Conservation (phyloP, 1,139 yeast genomes). For the Nakaseomyces kungkrabaensis region DNA sequence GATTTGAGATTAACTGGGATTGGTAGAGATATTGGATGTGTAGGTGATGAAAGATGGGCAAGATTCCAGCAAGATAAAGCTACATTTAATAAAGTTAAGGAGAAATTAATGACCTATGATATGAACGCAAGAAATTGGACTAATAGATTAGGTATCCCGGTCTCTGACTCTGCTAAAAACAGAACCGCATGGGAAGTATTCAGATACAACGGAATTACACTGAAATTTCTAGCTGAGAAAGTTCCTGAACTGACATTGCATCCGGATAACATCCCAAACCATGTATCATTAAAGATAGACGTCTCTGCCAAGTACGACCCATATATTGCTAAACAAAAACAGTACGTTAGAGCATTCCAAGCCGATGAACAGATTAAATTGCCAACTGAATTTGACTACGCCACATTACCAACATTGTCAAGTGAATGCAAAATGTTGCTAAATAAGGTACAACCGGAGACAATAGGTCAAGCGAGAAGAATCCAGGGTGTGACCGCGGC, state of each 20-base stretch:
- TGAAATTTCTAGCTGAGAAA: conserved; percentile 26
- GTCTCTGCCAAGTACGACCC: conserved; percentile 81
- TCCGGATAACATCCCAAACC: conserved; percentile 34
- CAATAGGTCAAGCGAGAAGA: conserved; percentile 90
- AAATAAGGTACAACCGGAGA: conserved; percentile 71
- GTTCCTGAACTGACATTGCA: conserved; percentile 30
- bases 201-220: conserved; percentile 34
- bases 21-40: conserved; percentile 62
- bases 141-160: conserved; percentile 28
- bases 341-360: conserved; percentile 63
- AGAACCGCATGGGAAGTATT: conserved; percentile 50
- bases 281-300: conserved; percentile 53
- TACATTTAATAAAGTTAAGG: conserved; percentile 38
- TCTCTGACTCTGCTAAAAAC: conserved; percentile 38
- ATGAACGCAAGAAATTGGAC: conserved; percentile 59
- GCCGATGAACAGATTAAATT: conserved; percentile 69
- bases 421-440: conserved; percentile 64
- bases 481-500: conserved; percentile 93
- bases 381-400: conserved; percentile 58
- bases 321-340: conserved; percentile 62
- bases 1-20: conserved; percentile 67
- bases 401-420: conserved; percentile 44
- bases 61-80: conserved; percentile 39
- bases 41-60: conserved; percentile 49
- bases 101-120: conserved; percentile 37